Percentiles rank a stretch among this genome's conserved stretches.
Conservation (phyloP, 1,284 basidiomycete species). For the Inonotus obliquus region DNA sequence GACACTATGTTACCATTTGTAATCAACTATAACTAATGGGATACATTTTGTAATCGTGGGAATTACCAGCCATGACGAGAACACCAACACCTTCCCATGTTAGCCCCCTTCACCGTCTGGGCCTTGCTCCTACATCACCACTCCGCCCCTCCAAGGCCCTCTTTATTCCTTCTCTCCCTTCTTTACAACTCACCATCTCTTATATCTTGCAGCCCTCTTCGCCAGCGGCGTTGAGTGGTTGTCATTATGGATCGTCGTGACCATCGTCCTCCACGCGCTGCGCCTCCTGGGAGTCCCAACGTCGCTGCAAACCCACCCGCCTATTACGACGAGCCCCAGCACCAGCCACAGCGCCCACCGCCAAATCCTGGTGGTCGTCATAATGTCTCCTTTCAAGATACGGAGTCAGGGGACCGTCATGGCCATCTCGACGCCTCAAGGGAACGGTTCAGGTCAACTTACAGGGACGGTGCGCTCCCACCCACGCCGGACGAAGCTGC, state of each 20-base stretch:
- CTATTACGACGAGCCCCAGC: slow-evolving; percentile 27
- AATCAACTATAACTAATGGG: neutral
- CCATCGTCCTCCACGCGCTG: slow-evolving; percentile 29
- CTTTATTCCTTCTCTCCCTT: slow-evolving; percentile 2
- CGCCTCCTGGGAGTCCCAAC: slow-evolving; percentile 18
- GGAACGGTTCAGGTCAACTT: slow-evolving; percentile 46
- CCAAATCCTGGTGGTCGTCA: slow-evolving; percentile 31
- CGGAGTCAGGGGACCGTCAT: slow-evolving; percentile 61
- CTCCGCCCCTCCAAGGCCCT: slow-evolving; percentile 2
- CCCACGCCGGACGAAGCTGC: slow-evolving; percentile 40
- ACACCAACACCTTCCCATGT: neutral
- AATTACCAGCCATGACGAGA: neutral
- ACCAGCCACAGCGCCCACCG: slow-evolving; percentile 21
- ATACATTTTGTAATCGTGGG: neutral
- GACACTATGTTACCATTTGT: neutral
- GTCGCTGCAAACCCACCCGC: slow-evolving; percentile 27
- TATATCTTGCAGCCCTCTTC: neutral
- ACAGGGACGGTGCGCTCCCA: slow-evolving; percentile 44
- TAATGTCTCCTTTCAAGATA: slow-evolving; percentile 63
- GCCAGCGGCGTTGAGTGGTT: slow-evolving; percentile 3
- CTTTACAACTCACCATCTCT: neutral
- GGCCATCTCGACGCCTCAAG: slow-evolving; percentile 48
- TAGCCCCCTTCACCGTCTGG: neutral
- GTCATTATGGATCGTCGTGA: slow-evolving; percentile 31
- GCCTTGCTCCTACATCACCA: neutral